Percentiles rank a stretch among this genome's conserved stretches.
phyloP scores from a whole-genome alignment of 768 basidiomycete species.

The Leucocoprinus leucothites region DNA sequence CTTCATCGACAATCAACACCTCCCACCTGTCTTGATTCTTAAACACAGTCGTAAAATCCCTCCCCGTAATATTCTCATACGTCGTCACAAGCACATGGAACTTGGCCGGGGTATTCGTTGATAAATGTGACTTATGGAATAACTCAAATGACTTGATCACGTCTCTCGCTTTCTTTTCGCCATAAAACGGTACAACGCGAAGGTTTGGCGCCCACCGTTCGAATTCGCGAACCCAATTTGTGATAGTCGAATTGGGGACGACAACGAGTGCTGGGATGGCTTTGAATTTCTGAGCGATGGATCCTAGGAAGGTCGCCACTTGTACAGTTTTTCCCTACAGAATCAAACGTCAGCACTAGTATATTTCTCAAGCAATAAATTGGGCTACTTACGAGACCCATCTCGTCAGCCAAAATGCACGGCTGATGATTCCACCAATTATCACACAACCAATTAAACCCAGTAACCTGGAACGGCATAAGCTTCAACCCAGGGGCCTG shows the following conservation, averaged over 20 bases:
- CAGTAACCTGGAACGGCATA: conserved; percentile 89
- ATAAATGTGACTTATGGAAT: conserved; percentile 46
- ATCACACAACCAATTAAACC: conserved; percentile 80
- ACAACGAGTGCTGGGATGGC: conserved; percentile 84
- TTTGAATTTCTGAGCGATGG: conserved; percentile 48
- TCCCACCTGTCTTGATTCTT: conserved; percentile 89
- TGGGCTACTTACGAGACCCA: conserved; percentile 69
- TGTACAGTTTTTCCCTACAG: conserved; percentile 95
- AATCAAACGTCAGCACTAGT: conserved; percentile 7
- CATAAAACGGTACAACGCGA: conserved; percentile 82
- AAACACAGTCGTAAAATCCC: conserved; percentile 75
- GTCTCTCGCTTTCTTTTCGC: conserved; percentile 76
- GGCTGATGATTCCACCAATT: conserved; percentile 88
- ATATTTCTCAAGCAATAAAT: neutral
- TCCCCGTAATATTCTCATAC: conserved; percentile 79
- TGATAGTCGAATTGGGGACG: conserved; percentile 95
- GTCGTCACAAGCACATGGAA: conserved; percentile 93
- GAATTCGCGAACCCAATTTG: conserved; percentile 95
- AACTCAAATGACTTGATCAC: conserved; percentile 83
- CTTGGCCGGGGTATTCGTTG: conserved; percentile 50
- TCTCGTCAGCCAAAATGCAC: conserved; percentile 94
- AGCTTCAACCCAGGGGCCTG: conserved; percentile 61
- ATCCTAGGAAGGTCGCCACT: conserved; percentile 79
- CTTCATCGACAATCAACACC: conserved; percentile 90
- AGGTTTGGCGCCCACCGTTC: conserved; percentile 77